Percentiles rank a stretch among this genome's conserved stretches.
Evolutionary conservation across 257 asterid species (phyloP).

Genomic region (Fraxinus pennsylvanica): DNA sequence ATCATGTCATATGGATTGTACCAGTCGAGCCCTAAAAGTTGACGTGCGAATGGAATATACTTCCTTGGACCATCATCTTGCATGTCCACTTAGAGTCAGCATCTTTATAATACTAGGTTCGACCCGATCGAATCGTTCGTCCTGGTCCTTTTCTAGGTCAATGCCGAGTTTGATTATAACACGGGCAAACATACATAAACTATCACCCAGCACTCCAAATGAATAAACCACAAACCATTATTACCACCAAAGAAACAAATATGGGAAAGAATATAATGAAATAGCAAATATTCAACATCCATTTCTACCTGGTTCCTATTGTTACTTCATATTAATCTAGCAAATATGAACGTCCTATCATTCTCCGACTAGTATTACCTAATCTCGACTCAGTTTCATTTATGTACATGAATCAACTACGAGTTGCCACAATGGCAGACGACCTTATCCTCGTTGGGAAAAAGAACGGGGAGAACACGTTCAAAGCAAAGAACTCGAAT

Average conservation of each 20-base stretch:
- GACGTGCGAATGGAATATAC: too few species aligned
- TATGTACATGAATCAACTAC: slow-evolving; percentile 35
- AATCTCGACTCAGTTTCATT: slow-evolving; percentile 25
- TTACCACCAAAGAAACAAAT: background rate
- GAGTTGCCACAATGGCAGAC: slow-evolving; percentile 14
- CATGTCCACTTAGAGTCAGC: too few species aligned
- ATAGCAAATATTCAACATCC: slow-evolving; percentile 7
- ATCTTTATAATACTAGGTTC: too few species aligned
- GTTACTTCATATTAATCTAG: background rate
- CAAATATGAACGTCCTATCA: background rate
- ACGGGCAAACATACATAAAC: background rate
- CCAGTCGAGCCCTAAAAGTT: too few species aligned
- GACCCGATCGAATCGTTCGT: too few species aligned
- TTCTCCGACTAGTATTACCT: slow-evolving; percentile 13
- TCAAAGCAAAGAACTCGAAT: slow-evolving; percentile 20
- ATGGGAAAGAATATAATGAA: slow-evolving; percentile 9
- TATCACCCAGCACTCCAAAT: background rate
- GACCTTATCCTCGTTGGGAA: background rate
- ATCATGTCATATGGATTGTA: too few species aligned
- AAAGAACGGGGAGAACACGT: background rate
- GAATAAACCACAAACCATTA: background rate
- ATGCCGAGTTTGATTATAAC: background rate
- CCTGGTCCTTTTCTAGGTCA: background rate
- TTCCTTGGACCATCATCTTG: too few species aligned
- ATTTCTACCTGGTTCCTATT: slow-evolving; percentile 5